Evolutionary conservation across 1,139 yeast genomes (phyloP), one percentile per base, ranked within the genome.

Genomic region (Blastobotrys serpentis): DNA sequence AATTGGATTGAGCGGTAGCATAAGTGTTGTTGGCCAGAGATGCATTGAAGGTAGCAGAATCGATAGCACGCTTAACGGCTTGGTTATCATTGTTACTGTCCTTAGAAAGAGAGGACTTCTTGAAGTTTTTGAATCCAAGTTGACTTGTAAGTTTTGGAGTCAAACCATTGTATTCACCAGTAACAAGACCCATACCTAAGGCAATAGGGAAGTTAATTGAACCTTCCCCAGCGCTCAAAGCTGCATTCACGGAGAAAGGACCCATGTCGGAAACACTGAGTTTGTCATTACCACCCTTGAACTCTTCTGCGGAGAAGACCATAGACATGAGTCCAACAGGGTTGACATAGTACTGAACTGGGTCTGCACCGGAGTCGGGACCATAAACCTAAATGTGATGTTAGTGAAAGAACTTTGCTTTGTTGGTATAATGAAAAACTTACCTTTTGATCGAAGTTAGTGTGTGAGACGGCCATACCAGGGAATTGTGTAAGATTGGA

Each of bases 101-200:
- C 7, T 25, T 30, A 38, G 44, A 42, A 14, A 53, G 46, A 11
- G 51, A 57, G 0, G 79, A 79, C 50, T 69, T 60, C 16, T 72
- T 61, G 34, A 85, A 65, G 14, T 74, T 59, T 16, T 64, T 54
- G 55, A 84, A 64, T 3, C 87, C 88, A 47, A 76, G 69, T 51
- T 74, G 74, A 1, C 86, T 73, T 56, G 73, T 74, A 48, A 86
- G 63, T 25, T 67, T 61, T 3, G 88, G 82, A 49, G 74, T 73
- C 63, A 83, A 69, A 44, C 82, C 83, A 55, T 78, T 72, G 65
- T 85, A 86, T 41, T 81, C 70, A 29, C 79, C 85, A 37, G 88
- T 78, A 10, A 79, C 78, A 56, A 83, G 76, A n/a, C 95, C 95
- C 86, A 84, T 83, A 53, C 95, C 95, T 63, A 82, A 85, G 17